Conservation (phyloP, 805 yeast genomes). For the Wickerhamiella shivajii region DNA sequence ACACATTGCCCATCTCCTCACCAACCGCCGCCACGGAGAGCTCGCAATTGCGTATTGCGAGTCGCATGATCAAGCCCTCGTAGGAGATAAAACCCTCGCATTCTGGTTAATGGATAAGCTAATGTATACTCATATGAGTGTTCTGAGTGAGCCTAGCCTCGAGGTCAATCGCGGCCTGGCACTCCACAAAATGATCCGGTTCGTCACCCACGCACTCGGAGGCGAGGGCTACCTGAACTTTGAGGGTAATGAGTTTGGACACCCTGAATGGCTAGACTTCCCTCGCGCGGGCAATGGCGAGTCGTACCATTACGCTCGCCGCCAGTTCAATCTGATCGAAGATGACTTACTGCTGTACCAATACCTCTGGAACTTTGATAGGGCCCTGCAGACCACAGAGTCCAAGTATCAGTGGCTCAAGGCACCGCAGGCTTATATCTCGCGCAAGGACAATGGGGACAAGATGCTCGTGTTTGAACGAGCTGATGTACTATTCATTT, state of each 20-base stretch:
- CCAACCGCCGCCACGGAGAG: conserved; percentile 80
- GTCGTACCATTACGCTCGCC: conserved; percentile 84
- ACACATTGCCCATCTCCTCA: conserved; percentile 59
- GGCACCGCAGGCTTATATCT: conserved; percentile 65
- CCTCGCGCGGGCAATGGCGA: conserved; percentile 82
- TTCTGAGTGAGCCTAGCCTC: conserved; percentile 54
- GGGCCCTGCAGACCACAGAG: conserved; percentile 70
- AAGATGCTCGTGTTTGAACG: conserved; percentile 83
- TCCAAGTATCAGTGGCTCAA: conserved; percentile 54
- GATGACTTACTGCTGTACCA: conserved; percentile 72
- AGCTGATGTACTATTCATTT: conserved; percentile 67
- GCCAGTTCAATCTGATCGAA: conserved; percentile 79
- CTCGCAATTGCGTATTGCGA: conserved; percentile 86
- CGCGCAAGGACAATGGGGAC: conserved; percentile 78
- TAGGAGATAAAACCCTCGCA: conserved; percentile 91
- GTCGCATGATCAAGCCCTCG: conserved; percentile 94
- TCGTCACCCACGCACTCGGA: conserved; percentile 79
- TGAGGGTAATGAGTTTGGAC: conserved; percentile 97
- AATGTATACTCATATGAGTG: conserved; percentile 93
- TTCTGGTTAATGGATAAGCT: conserved; percentile 98
- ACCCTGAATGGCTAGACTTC: conserved; percentile 97
- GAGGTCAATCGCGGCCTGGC: conserved; percentile 81
- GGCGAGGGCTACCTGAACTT: conserved; percentile 94
- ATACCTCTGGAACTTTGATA: conserved; percentile 67
- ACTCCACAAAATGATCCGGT: conserved; percentile 78